Conservation (phyloP, 768 basidiomycete species). For the Tulasnella calospora region DNA sequence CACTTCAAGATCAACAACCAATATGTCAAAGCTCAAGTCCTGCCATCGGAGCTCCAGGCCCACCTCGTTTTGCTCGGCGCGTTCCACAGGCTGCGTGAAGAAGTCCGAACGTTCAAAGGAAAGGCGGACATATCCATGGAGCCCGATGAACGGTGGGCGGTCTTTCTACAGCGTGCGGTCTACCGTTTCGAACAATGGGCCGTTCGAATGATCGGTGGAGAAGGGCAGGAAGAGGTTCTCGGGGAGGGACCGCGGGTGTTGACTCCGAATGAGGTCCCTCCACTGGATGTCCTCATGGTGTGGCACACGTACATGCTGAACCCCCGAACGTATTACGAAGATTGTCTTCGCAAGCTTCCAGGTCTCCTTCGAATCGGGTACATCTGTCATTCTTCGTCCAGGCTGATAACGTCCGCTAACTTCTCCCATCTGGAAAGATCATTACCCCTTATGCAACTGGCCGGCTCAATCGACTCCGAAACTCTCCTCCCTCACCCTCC, state of each 20-base stretch:
- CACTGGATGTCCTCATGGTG: slow-evolving; percentile 30
- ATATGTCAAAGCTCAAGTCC: slow-evolving; percentile 21
- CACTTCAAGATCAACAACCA: slow-evolving; percentile 1
- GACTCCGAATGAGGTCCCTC: slow-evolving; percentile 23
- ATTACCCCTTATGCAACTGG: slow-evolving; percentile 27
- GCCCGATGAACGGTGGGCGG: slow-evolving; percentile 29
- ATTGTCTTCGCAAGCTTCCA: not conserved
- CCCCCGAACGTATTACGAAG: slow-evolving; percentile 27
- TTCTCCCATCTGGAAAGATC: not conserved
- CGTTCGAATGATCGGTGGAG: not conserved
- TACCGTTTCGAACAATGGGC: slow-evolving; percentile 30
- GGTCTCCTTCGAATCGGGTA: not conserved
- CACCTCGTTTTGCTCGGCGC: slow-evolving; percentile 31
- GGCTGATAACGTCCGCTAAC: not conserved
- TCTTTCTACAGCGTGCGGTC: slow-evolving; percentile 29
- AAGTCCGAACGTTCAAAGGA: slow-evolving; percentile 10
- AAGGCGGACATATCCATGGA: not conserved
- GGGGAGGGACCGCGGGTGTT: not conserved
- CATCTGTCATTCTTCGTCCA: not conserved
- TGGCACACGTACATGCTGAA: slow-evolving; percentile 30
- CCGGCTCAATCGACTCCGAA: slow-evolving; percentile 15
- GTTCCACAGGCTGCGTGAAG: slow-evolving; percentile 27
- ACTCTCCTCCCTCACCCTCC: slow-evolving; percentile 10
- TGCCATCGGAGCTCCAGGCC: slow-evolving; percentile 5
- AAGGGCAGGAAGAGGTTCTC: not conserved